phyloP scores from a whole-genome alignment of 345 rosid genomes.

The Jatropha curcas region DNA sequence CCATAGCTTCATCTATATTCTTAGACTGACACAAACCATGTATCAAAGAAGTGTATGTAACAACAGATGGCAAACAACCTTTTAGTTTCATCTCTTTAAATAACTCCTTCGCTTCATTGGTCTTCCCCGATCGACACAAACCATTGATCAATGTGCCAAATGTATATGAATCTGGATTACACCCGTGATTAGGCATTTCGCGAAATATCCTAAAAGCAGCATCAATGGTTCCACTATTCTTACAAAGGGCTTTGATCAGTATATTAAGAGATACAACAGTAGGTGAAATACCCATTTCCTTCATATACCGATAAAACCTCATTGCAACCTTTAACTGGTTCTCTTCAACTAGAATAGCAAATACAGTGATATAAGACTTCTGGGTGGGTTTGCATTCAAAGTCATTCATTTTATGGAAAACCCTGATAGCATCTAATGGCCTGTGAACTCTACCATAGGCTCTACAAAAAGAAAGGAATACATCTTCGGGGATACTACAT shows the following conservation, averaged over 20 bases:
- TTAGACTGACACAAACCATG: slow-evolving; percentile 68
- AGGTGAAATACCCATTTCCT: slow-evolving; percentile 56
- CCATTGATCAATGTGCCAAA: slow-evolving; percentile 91
- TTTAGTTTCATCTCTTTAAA: slow-evolving; percentile 73
- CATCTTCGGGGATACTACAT: slow-evolving; percentile 54
- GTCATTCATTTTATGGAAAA: slow-evolving; percentile 71
- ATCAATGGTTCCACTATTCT: slow-evolving; percentile 58
- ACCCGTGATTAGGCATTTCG: slow-evolving; percentile 77
- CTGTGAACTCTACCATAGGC: slow-evolving; percentile 80
- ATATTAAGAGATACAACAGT: slow-evolving; percentile 72
- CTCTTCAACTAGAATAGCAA: slow-evolving; percentile 77
- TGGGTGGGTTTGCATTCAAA: slow-evolving; percentile 56
- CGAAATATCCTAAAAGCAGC: slow-evolving; percentile 69
- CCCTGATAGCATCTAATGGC: slow-evolving; percentile 64
- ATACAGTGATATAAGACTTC: slow-evolving; percentile 56
- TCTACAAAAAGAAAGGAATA: slow-evolving; percentile 66
- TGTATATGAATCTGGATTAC: slow-evolving; percentile 75
- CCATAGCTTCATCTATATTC: slow-evolving; percentile 56
- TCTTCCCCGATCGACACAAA: slow-evolving; percentile 63
- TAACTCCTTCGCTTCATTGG: slow-evolving; percentile 64
- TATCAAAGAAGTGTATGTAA: slow-evolving; percentile 77
- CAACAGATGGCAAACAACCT: slow-evolving; percentile 72
- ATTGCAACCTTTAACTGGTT: slow-evolving; percentile 62
- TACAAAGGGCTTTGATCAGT: slow-evolving; percentile 84
- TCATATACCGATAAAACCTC: slow-evolving; percentile 72